These are phyloP conservation scores for Darksidea phi DNA, from an alignment of 495 filamentous ascomycete genomes.

Conservation along the genomic window DNA sequence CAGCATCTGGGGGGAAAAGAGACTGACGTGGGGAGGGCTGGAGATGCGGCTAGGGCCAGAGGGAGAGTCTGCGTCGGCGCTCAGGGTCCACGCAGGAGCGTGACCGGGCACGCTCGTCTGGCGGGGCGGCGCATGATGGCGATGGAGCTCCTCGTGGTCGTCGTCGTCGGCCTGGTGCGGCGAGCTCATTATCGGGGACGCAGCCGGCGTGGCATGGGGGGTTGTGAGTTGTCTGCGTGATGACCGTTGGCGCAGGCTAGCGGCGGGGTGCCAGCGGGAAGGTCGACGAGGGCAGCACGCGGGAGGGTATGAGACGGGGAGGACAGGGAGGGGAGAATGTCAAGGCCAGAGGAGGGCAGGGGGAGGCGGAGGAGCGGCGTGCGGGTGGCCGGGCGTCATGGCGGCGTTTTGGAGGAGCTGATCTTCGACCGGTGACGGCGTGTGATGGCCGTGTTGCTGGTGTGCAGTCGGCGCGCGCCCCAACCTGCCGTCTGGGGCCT, in stretches of 20 bases:
- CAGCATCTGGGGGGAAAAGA: constrained; percentile 15
- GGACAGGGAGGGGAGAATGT: neutral
- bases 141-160: neutral
- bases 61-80: neutral
- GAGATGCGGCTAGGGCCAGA: neutral
- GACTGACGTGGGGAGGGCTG: constrained; percentile 14
- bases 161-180: neutral
- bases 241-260: neutral
- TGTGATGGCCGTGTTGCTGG: neutral
- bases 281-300: neutral
- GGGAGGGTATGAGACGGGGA: neutral
- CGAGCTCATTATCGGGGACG: neutral
- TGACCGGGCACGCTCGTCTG: neutral
- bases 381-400: neutral
- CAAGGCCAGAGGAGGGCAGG: neutral
- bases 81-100: neutral
- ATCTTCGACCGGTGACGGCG: constrained; percentile 1
- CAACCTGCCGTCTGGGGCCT: neutral
- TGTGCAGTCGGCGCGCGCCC: neutral
- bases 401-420: neutral
- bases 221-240: neutral
- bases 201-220: neutral
- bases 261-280: neutral
- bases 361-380: neutral
- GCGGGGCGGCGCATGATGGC: neutral